Evolutionary conservation across 345 rosid species (phyloP).

Genomic region (Zanthoxylum bungeanum): DNA sequence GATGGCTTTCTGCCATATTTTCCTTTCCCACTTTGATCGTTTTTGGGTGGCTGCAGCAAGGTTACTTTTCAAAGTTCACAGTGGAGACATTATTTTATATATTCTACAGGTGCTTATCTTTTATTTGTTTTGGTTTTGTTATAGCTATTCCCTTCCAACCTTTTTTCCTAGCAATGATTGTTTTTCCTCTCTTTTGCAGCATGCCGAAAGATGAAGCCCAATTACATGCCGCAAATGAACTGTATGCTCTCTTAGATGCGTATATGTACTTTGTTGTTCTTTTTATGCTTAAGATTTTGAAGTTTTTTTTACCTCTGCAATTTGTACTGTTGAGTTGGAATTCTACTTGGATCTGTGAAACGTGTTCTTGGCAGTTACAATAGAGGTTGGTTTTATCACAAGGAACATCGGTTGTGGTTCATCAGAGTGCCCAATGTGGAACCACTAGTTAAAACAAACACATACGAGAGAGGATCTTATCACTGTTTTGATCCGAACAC

Average conservation of each 20-base stretch:
- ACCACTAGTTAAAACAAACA: constrained; percentile 72
- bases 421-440: constrained; percentile 67
- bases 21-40: not conserved
- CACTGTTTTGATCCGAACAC: constrained; percentile 80
- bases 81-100: constrained; percentile 75
- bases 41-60: constrained; percentile 57
- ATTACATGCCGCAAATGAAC: constrained; percentile 87
- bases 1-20: not conserved
- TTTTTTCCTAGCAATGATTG: not conserved
- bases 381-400: constrained; percentile 94
- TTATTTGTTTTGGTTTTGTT: not conserved
- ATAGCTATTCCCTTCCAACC: not conserved
- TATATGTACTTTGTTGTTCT: not conserved
- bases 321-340: not conserved
- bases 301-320: not conserved
- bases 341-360: not conserved
- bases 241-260: constrained; percentile 46
- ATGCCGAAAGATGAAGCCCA: constrained; percentile 99
- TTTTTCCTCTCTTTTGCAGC: constrained; percentile 44
- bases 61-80: constrained; percentile 73
- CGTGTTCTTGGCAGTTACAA: constrained; percentile 55
- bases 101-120: constrained; percentile 72
- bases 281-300: not conserved
- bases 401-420: constrained; percentile 77
- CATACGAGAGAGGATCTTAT: constrained; percentile 83